Evolutionary conservation across 306 rosid genomes (phyloP), one percentile per base, ranked within the genome.

Genomic region (Gillenia trifoliata): DNA sequence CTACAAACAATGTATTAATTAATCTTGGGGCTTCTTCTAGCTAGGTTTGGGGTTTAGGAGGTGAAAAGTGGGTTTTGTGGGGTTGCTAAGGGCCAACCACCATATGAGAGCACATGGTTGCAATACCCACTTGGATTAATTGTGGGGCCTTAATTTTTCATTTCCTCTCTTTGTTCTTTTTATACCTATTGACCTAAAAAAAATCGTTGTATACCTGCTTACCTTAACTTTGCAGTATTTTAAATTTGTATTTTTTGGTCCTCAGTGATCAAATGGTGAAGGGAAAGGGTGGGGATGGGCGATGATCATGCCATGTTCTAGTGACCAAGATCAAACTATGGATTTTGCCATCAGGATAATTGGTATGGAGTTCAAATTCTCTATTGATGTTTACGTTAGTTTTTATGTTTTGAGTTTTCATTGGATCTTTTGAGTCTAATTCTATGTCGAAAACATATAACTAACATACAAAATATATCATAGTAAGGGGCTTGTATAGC

Each of bases 41-140:
- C 11, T 17, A 62, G 41, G 41, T 30, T 52, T 6, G 12, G 4
- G 57, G 3, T 60, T 49, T 59, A 25, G 30, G 22, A 56, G 64
- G 64, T 54, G 77, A 41, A 72, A 56, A 22, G 57, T 17, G 66
- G 31, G n/a, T 26, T 23, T 40, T 43, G 80, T 75, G 77, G 78
- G 79, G 67, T 41, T 62, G 26, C 54, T 13, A 26, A 52, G 64
- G 72, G 80, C 80, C 83, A 70, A 64, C 76, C 34, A 75, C 80
- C 76, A 55, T 64, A 80, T 70, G 80, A 63, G 50, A 26, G 83
- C 83, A 80, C 83, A 80, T 80, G 83, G 83, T 80, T 75, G 68
- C 80, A 75, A 63, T 70, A 63, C 72, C 73, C 72, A 70, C 80
- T 80, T 75, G 80, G 56, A 70, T 41, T 12, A 52, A 7, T 26